phyloP scores from a whole-genome alignment of 768 basidiomycete genomes.

The Lentinula lateritia region DNA sequence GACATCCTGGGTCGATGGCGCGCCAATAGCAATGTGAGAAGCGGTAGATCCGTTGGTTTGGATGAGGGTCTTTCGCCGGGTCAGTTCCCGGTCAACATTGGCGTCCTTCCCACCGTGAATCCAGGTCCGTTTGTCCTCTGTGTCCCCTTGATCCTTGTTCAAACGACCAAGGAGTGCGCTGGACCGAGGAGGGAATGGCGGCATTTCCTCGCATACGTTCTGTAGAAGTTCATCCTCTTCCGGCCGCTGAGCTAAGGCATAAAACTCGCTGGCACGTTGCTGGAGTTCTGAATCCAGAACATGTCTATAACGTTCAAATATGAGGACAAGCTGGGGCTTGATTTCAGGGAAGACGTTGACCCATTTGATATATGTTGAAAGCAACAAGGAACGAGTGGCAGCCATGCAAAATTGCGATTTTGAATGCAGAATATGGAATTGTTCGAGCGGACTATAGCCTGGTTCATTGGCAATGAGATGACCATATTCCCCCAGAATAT shows the following conservation, averaged over 20 bases:
- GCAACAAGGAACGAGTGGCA: conserved; percentile 82
- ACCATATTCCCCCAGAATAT: conserved; percentile 96
- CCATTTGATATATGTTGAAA: conserved; percentile 99
- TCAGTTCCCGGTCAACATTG: conserved; percentile 70
- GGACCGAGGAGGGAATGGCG: conserved; percentile 93
- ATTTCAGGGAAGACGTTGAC: conserved; percentile 99
- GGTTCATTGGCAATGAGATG: conserved; percentile 94
- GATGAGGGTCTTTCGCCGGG: conserved; percentile 45
- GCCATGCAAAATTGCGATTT: conserved; percentile 95
- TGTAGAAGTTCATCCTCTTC: conserved; percentile 92
- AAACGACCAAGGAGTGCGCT: conserved; percentile 84
- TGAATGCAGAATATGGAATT: conserved; percentile 87
- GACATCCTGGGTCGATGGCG: conserved; percentile 45
- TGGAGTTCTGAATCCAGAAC: conserved; percentile 96
- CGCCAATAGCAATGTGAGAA: conserved; percentile 22
- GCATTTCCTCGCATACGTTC: conserved; percentile 98
- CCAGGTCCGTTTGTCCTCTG: conserved; percentile 96
- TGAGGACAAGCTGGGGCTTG: conserved; percentile 86
- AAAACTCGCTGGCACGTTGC: conserved; percentile 97
- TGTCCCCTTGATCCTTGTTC: conserved; percentile 85
- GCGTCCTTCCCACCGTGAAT: conserved; percentile 91
- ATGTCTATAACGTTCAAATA: conserved; percentile 97
- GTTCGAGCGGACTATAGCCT: conserved; percentile 90
- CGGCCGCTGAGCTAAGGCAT: conserved; percentile 74
- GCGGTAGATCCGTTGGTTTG: conserved; percentile 30